These are phyloP conservation scores for Dichomitus squalens DNA, from an alignment of 1,284 basidiomycete species.

Conservation along the genomic window DNA sequence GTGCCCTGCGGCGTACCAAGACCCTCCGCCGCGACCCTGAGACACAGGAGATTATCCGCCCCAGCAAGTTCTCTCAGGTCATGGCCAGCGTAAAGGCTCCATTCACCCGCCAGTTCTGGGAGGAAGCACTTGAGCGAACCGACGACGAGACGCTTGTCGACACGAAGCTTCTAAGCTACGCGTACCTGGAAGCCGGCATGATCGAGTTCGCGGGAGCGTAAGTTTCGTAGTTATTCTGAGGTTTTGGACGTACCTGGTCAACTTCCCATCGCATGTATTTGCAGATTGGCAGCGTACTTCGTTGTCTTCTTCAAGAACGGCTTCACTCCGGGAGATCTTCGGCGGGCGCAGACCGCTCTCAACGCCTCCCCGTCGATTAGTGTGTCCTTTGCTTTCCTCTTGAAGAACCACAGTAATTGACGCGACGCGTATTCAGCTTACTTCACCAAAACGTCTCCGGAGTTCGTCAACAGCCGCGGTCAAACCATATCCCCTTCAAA, in stretches of 20 bases:
- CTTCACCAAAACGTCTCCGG: slow-evolving; percentile 51
- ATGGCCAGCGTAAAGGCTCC: slow-evolving; percentile 47
- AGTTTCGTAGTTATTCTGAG: slow-evolving; percentile 33
- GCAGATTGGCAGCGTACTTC: slow-evolving; percentile 62
- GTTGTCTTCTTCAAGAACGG: slow-evolving; percentile 66
- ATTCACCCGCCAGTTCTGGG: slow-evolving; percentile 63
- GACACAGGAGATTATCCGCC: slow-evolving; percentile 46
- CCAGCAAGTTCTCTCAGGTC: slow-evolving; percentile 43
- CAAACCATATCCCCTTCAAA: slow-evolving; percentile 44
- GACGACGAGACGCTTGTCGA: slow-evolving; percentile 67
- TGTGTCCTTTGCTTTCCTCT: background rate
- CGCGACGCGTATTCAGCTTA: slow-evolving; percentile 35
- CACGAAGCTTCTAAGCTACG: slow-evolving; percentile 62
- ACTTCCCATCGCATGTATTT: slow-evolving; percentile 42
- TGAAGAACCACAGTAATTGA: background rate
- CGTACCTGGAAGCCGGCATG: slow-evolving; percentile 67
- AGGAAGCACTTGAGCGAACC: slow-evolving; percentile 51
- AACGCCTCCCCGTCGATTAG: slow-evolving; percentile 10
- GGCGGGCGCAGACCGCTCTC: slow-evolving; percentile 44
- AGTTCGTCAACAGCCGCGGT: slow-evolving; percentile 59
- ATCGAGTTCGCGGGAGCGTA: slow-evolving; percentile 57
- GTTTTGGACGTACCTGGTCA: slow-evolving; percentile 63
- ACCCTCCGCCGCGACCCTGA: slow-evolving; percentile 60
- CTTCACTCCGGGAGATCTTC: slow-evolving; percentile 60
- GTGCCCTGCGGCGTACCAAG: slow-evolving; percentile 59